Evolutionary conservation across 371 early-diverging fungal genomes (phyloP).

Genomic region (Saksenaea oblongispora): DNA sequence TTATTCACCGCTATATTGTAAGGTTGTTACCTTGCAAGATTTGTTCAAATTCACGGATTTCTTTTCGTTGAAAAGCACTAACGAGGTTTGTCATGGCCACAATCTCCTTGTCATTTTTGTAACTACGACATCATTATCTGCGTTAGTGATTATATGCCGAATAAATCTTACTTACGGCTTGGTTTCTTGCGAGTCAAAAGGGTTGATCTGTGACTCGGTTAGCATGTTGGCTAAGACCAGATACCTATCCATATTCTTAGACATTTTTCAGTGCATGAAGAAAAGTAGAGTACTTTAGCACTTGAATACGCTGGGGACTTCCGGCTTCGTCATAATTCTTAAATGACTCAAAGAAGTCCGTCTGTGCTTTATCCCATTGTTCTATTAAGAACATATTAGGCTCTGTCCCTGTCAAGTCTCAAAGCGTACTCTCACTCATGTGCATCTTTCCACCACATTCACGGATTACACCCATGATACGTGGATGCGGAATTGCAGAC

Average conservation of each 20-base stretch:
- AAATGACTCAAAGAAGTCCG: slow-evolving; percentile 96
- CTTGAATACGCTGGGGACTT: slow-evolving; percentile 87
- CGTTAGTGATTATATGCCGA: slow-evolving; percentile 1
- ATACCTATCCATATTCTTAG: slow-evolving; percentile 50
- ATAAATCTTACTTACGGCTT: slow-evolving; percentile 66
- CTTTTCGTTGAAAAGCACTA: slow-evolving; percentile 85
- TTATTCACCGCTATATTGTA: background rate
- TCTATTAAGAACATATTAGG: slow-evolving; percentile 36
- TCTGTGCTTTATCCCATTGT: slow-evolving; percentile 91
- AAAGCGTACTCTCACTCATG: slow-evolving; percentile 81
- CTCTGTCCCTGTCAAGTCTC: background rate
- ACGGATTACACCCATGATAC: slow-evolving; percentile 95
- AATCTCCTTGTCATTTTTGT: slow-evolving; percentile 89
- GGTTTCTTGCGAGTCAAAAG: slow-evolving; percentile 96
- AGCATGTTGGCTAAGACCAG: slow-evolving; percentile 94
- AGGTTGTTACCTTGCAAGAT: slow-evolving; percentile 60
- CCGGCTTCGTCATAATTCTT: slow-evolving; percentile 98
- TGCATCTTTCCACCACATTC: slow-evolving; percentile 98
- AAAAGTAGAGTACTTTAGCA: slow-evolving; percentile 72
- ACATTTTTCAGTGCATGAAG: background rate
- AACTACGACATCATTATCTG: slow-evolving; percentile 41
- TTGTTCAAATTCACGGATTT: slow-evolving; percentile 86
- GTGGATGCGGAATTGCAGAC: slow-evolving; percentile 94
- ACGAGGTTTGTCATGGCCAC: slow-evolving; percentile 91
- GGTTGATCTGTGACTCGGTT: slow-evolving; percentile 91